phyloP scores from a whole-genome alignment of 2,329 filamentous ascomycete species.

The Dissoconium aciculare region DNA sequence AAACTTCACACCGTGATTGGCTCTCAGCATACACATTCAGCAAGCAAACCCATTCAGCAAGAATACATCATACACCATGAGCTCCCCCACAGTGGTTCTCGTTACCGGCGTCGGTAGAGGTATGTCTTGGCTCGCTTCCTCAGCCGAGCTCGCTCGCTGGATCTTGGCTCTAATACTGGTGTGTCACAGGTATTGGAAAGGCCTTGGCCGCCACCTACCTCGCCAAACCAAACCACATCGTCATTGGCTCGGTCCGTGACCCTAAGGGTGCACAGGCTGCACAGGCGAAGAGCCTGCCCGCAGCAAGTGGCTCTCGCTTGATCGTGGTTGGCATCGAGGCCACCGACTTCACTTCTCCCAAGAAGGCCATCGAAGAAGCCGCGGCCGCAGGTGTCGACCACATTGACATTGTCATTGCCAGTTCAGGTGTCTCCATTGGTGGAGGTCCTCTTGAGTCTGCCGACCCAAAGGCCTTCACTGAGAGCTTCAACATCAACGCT shows the following conservation, averaged over 20 bases:
- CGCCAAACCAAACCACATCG: neutral
- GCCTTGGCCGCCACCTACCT: neutral
- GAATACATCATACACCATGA: no score
- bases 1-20: no score
- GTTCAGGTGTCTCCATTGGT: neutral
- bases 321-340: neutral
- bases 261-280: neutral
- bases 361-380: neutral
- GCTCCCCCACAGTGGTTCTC: no score
- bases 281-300: neutral
- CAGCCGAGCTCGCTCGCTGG: no score
- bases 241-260: neutral
- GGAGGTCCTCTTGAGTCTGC: neutral
- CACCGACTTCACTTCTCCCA: neutral
- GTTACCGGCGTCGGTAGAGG: conserved; percentile 1
- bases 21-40: no score
- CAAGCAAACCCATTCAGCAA: no score
- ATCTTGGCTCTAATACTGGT: no score
- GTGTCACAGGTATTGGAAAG: neutral
- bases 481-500: neutral
- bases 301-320: neutral
- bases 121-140: no score
- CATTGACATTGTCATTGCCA: conserved; percentile 1
- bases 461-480: neutral
- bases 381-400: neutral